Base-by-base conservation (phyloP, 257 asterid genomes). In the Solanum bulbocastanum region DNA sequence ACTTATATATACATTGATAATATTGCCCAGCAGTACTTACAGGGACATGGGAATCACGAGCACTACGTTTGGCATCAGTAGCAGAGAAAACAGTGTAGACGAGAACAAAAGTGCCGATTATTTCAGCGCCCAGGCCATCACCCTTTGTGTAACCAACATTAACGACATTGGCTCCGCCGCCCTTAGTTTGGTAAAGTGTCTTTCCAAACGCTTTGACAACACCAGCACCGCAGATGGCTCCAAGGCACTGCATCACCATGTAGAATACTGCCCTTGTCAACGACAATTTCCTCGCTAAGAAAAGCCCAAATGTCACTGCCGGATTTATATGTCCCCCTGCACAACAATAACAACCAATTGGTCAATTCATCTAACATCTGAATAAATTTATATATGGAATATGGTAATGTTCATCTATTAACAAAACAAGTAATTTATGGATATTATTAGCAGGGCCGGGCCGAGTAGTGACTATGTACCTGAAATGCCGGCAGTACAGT, bases 401-500 rank as follows among this genome's bases (percentile, higher is more conserved):
- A 30, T 32, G 3, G 1, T 10, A 42, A 39, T 39, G 42, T 7
- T 39, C 44, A 39, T 42, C 58, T 49, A 49, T 5, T 49, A 49
- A 8, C 22, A 49, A 49, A 18, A 56, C n/a, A 56, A 56, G 65
- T 56, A 0, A 18, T 20, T 18, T 20, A 20, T 15, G 60, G 58
- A 49, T 44, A 44, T 44, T 44, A 44, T 44, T 44, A 44, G 44
- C 44, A 39, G 44, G 13, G 52, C 16, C 0, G 15, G 52, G 16
- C 16, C 6, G 52, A 44, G 52, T 44, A 44, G 52, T 12, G 5
- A 44, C 2, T 44, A 44, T 58, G 62, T 56, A 56, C 96, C 96
- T 39, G 96, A 94, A 66, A 94, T 93, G 37, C 96, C 96, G 39
- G 96, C 96, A n/a, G 96, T 93, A 39, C 96, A 94, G 88, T 94